Percentiles rank a stretch among this genome's conserved stretches.
Evolutionary conservation across 2,329 filamentous ascomycete genomes (phyloP).

Genomic region (Colletotrichum gigasporum): DNA sequence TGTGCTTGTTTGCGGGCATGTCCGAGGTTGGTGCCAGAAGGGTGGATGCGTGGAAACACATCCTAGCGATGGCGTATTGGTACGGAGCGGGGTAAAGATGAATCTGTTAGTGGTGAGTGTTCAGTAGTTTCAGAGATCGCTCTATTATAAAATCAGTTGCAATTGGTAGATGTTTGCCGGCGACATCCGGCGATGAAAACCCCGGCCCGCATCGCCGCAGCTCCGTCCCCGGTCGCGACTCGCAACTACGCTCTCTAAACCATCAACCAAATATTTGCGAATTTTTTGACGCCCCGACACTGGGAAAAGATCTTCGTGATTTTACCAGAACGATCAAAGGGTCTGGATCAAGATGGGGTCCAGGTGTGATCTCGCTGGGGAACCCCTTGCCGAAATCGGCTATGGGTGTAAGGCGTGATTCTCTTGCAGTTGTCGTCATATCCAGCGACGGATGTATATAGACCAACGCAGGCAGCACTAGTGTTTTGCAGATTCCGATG

Average conservation of each 20-base stretch:
- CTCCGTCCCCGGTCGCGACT: background rate
- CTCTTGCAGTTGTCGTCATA: slow-evolving; percentile 36
- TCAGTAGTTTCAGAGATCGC: background rate
- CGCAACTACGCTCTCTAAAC: too few species aligned
- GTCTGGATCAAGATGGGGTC: background rate
- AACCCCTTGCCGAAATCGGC: slow-evolving; percentile 29
- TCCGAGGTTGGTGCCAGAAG: background rate
- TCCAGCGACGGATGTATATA: slow-evolving; percentile 25
- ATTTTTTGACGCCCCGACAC: background rate
- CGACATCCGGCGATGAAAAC: background rate
- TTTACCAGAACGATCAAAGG: background rate
- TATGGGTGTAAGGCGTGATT: slow-evolving; percentile 37
- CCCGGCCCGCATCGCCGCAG: background rate
- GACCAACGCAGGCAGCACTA: background rate
- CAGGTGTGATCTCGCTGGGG: slow-evolving; percentile 21
- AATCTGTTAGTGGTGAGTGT: background rate
- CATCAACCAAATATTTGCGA: fast-evolving
- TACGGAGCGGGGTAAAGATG: slow-evolving; percentile 11
- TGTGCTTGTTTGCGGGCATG: background rate
- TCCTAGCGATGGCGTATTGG: slow-evolving; percentile 5
- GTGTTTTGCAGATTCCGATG: background rate
- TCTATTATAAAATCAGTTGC: too few species aligned
- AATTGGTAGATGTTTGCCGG: background rate
- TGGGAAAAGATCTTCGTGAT: background rate
- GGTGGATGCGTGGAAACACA: slow-evolving; percentile 22